phyloP scores from a whole-genome alignment of 2,329 filamentous ascomycete species.

The Samsoniella hepiali region DNA sequence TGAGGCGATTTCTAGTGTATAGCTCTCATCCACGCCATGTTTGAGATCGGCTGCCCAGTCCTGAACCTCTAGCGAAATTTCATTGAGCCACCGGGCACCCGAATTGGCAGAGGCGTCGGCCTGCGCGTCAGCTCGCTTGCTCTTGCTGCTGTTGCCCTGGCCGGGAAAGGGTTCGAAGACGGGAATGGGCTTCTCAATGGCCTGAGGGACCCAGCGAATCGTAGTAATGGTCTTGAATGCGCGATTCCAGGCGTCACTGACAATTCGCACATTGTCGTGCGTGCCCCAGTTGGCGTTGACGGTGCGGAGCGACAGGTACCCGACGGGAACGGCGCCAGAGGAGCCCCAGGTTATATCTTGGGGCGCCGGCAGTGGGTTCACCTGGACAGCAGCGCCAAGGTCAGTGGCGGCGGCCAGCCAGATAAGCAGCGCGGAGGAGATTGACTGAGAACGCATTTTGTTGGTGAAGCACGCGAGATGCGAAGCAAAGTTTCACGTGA shows the following conservation, averaged over 20 bases:
- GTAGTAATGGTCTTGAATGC: conserved; percentile 44
- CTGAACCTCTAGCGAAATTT: conserved; percentile 44
- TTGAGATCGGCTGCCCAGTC: conserved; percentile 46
- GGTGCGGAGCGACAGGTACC: conserved; percentile 19
- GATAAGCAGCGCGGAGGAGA: conserved; percentile 3
- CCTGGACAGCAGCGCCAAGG: conserved; percentile 22
- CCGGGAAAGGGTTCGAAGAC: conserved; percentile 51
- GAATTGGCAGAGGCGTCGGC: background rate
- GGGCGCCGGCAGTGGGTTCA: conserved; percentile 29
- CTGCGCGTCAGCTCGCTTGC: conserved; percentile 26
- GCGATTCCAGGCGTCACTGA: conserved; percentile 48
- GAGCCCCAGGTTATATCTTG: conserved; percentile 27
- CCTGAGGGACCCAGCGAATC: conserved; percentile 53
- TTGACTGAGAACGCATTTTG: conserved; percentile 13
- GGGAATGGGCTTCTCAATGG: conserved; percentile 49
- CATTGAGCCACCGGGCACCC: conserved; percentile 31
- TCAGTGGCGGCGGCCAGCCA: conserved; percentile 9
- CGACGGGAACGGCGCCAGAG: conserved; percentile 24
- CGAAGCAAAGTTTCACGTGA: background rate
- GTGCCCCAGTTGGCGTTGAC: conserved; percentile 21
- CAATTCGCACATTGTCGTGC: conserved; percentile 27
- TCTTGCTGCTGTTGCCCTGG: conserved; percentile 27
- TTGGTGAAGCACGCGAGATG: background rate
- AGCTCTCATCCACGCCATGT: conserved; percentile 57
- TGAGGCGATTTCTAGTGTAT: conserved; percentile 43